phyloP scores from a whole-genome alignment of 306 rosid species.

The Prunus mira region DNA sequence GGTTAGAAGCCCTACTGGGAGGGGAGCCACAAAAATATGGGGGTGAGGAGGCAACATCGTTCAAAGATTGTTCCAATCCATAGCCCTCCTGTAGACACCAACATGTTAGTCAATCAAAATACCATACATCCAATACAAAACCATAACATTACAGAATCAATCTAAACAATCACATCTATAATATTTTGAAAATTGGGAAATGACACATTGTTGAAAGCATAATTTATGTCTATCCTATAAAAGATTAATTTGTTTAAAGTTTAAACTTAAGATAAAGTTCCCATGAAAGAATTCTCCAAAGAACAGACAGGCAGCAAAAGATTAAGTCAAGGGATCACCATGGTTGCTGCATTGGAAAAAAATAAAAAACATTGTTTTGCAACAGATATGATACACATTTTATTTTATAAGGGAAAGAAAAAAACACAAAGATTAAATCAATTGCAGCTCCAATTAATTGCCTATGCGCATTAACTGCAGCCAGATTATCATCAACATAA shows the following conservation, averaged over 20 bases:
- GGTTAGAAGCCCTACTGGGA: conserved; percentile 74
- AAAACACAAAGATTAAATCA: not conserved
- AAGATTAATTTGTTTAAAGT: not conserved
- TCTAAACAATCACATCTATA: not conserved
- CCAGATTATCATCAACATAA: not conserved
- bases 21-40: conserved; percentile 89
- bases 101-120: not conserved
- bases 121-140: not conserved
- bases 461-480: not conserved
- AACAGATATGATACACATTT: not conserved
- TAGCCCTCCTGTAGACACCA: conserved; percentile 49
- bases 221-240: not conserved
- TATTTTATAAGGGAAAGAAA: not conserved
- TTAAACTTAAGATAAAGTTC: too few relatives aligned
- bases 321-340: not conserved
- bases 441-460: not conserved
- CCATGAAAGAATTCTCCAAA: not conserved
- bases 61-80: conserved; percentile 46
- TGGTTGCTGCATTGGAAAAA: not conserved
- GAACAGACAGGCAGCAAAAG: not conserved
- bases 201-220: not conserved
- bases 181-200: not conserved
- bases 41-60: conserved; percentile 62
- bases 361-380: not conserved
- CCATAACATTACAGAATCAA: not conserved